Evolutionary conservation across 2,329 filamentous ascomycete genomes (phyloP).

Genomic region (Oidium heveae): DNA sequence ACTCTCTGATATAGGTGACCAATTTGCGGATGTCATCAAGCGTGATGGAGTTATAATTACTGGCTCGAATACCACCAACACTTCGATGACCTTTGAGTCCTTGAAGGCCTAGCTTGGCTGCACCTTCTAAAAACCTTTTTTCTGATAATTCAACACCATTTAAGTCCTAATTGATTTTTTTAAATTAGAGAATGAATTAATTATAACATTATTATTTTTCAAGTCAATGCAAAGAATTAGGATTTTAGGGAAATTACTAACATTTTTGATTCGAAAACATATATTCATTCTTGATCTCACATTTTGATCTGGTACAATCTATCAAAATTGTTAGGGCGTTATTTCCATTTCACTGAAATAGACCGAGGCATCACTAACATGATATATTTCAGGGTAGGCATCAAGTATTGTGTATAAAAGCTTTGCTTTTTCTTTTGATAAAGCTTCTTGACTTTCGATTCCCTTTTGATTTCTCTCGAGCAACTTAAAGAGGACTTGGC

Average conservation of each 20-base stretch:
- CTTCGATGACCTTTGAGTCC: constrained; percentile 76
- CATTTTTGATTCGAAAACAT: constrained; percentile 50
- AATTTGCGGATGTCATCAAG: constrained; percentile 14
- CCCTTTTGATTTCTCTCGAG: constrained; percentile 39
- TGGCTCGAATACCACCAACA: constrained; percentile 64
- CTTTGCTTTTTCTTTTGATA: constrained; percentile 49
- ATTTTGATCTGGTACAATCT: constrained; percentile 46
- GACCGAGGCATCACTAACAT: constrained; percentile 11
- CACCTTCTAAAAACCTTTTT: constrained; percentile 54
- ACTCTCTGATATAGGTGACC: too few relatives aligned
- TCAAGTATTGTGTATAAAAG: constrained; percentile 60
- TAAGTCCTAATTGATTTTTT: constrained; percentile 12
- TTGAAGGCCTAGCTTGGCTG: constrained; percentile 39
- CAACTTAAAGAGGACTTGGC: constrained; percentile 62
- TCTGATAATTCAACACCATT: constrained; percentile 40
- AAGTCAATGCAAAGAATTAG: not conserved
- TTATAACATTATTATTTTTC: not conserved
- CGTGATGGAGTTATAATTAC: constrained; percentile 72
- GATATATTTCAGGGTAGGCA: constrained; percentile 45
- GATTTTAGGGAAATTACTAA: constrained; percentile 5
- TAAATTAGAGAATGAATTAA: not conserved
- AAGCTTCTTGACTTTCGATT: constrained; percentile 49
- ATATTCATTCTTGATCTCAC: constrained; percentile 83
- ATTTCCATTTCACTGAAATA: not conserved
- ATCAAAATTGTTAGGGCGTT: not conserved